Conservation (phyloP, 1,139 yeast species). For the Protomyces arabidopsidicola region DNA sequence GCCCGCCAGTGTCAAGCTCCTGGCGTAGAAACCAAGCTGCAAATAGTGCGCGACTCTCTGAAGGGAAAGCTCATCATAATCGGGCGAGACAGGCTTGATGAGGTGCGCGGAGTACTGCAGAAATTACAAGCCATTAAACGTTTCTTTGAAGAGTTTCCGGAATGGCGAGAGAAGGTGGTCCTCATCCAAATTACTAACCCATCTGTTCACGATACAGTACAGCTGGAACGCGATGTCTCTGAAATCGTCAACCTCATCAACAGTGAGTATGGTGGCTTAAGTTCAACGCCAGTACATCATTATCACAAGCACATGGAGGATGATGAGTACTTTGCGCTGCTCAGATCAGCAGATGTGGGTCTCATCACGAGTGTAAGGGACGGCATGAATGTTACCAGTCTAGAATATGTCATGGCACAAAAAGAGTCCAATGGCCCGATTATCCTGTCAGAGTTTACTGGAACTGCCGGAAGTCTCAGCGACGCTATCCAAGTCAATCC, state of each 20-base stretch:
- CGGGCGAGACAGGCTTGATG: constrained; percentile 76
- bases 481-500: constrained; percentile 90
- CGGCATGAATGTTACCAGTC: constrained; percentile 92
- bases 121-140: constrained; percentile 75
- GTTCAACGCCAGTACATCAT: constrained; percentile 76
- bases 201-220: constrained; percentile 50
- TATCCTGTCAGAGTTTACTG: constrained; percentile 86
- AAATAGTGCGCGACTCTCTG: constrained; percentile 47
- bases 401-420: constrained; percentile 89
- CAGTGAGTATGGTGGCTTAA: constrained; percentile 72
- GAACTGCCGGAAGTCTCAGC: constrained; percentile 72
- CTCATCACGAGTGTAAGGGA: constrained; percentile 87
- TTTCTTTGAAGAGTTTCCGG: constrained; percentile 83
- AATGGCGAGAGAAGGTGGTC: constrained; percentile 55
- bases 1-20: constrained; percentile 43
- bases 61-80: constrained; percentile 66
- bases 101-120: constrained; percentile 78
- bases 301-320: constrained; percentile 84
- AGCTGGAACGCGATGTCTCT: constrained; percentile 70
- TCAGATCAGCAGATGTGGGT: constrained; percentile 85
- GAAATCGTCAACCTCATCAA: constrained; percentile 77
- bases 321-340: constrained; percentile 81
- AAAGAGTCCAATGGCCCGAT: constrained; percentile 61
- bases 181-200: constrained; percentile 90
- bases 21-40: constrained; percentile 47